Percentiles rank a stretch among this genome's conserved stretches.
Conservation (phyloP, 2,329 filamentous ascomycete species). For the Fusarium palustre region DNA sequence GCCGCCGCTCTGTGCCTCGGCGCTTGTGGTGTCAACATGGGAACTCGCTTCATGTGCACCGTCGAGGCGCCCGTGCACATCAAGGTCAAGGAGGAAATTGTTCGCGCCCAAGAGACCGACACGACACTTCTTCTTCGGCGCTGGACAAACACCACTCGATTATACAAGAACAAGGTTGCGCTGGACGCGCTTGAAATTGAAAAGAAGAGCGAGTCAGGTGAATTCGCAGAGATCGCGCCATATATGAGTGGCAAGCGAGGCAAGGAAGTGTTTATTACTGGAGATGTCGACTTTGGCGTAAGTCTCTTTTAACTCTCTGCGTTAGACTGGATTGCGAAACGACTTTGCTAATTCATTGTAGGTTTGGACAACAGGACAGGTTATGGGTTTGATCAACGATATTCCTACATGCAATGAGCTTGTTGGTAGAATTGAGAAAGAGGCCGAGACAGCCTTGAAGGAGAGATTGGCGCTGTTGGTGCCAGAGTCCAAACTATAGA, state of each 20-base stretch:
- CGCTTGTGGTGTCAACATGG: conserved; percentile 97
- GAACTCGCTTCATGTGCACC: conserved; percentile 97
- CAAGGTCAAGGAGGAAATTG: conserved; percentile 95
- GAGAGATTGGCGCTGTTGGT: conserved; percentile 68
- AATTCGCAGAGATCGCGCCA: conserved; percentile 89
- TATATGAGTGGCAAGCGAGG: conserved; percentile 92
- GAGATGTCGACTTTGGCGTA: conserved; percentile 90
- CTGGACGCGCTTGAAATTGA: conserved; percentile 85
- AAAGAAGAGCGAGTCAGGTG: conserved; percentile 81
- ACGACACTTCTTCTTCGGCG: conserved; percentile 87
- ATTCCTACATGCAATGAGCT: conserved; percentile 80
- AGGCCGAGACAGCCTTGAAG: conserved; percentile 75
- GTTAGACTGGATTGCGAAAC: background rate
- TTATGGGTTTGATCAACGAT: conserved; percentile 89
- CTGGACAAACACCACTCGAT: conserved; percentile 91
- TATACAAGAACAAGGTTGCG: conserved; percentile 92
- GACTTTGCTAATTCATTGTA: conserved; percentile 51
- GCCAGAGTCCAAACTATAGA: conserved; percentile 69
- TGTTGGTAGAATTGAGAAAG: conserved; percentile 78
- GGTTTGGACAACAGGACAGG: conserved; percentile 98
- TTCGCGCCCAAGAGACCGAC: conserved; percentile 87
- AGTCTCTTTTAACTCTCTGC: conserved; percentile 52
- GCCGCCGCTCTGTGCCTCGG: conserved; percentile 91
- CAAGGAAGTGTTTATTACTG: conserved; percentile 89
- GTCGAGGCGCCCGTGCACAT: conserved; percentile 91